Evolutionary conservation across 352 stramenopile genomes (phyloP).

Genomic region (Achlya hypogyna): DNA sequence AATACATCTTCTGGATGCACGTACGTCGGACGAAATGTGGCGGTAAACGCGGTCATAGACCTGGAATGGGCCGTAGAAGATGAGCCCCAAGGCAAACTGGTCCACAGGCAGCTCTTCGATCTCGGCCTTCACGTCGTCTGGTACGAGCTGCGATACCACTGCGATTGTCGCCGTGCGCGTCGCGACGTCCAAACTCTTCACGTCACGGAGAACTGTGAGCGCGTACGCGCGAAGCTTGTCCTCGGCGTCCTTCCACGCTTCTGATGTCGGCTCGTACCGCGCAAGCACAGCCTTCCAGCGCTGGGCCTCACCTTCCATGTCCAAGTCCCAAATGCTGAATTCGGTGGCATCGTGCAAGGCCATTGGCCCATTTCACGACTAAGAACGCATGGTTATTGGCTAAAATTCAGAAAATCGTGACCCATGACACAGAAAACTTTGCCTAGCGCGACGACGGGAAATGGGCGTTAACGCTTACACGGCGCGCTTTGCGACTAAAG

Average conservation of each 20-base stretch:
- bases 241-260: constrained; percentile 4
- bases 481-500: too few species aligned
- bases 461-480: too few species aligned
- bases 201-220: background rate
- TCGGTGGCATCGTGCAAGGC: background rate
- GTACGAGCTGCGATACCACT: constrained; percentile 1
- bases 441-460: too few species aligned
- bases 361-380: background rate
- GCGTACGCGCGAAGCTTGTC: constrained; percentile 2
- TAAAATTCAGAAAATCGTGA: background rate
- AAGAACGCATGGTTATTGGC: background rate
- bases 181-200: background rate
- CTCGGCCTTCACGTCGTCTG: constrained; percentile 4
- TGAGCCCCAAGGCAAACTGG: constrained; percentile 15
- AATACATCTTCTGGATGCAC: background rate
- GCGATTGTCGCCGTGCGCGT: background rate
- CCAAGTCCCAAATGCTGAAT: background rate
- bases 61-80: constrained; percentile 16
- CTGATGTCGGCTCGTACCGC: background rate
- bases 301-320: background rate
- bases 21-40: constrained; percentile 11
- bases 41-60: constrained; percentile 15
- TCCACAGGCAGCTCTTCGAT: background rate
- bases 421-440: too few species aligned
- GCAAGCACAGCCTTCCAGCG: background rate